These are phyloP conservation scores for Ascosphaera pollenicola DNA, from an alignment of 2,329 filamentous ascomycete species.

Conservation along the genomic window DNA sequence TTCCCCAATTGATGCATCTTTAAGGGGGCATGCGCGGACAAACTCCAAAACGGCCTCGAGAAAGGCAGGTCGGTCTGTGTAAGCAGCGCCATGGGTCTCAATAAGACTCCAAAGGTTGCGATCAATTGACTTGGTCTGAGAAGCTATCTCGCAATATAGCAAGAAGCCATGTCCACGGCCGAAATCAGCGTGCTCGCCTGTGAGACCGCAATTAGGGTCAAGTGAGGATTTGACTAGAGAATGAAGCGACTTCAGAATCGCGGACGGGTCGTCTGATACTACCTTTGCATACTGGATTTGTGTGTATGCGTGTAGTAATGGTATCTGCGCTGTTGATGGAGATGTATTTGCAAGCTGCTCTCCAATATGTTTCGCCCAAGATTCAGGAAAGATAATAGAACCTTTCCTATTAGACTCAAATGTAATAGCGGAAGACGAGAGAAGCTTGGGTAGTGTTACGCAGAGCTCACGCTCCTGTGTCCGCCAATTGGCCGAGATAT, in stretches of 20 bases:
- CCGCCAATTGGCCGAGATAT: conserved; percentile 51
- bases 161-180: conserved; percentile 55
- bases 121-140: conserved; percentile 35
- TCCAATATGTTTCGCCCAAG: conserved; percentile 52
- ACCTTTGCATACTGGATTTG: conserved; percentile 38
- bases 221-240: conserved; percentile 44
- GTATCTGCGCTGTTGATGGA: conserved; percentile 33
- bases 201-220: conserved; percentile 34
- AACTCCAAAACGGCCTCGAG: conserved; percentile 38
- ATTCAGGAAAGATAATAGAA: conserved; percentile 18
- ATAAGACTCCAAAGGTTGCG: conserved; percentile 41
- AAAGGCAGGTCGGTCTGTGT: conserved; percentile 43
- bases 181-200: conserved; percentile 45
- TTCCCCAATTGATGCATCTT: conserved; percentile 22
- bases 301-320: conserved; percentile 45
- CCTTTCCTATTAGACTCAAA: conserved; percentile 19
- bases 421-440: conserved; percentile 27
- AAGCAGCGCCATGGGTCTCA: conserved; percentile 41
- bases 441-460: conserved; percentile 42
- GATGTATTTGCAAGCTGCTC: conserved; percentile 36
- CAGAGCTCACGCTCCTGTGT: conserved; percentile 46
- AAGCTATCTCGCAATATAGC: conserved; percentile 45
- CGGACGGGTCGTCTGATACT: conserved; percentile 36
- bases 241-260: conserved; percentile 42
- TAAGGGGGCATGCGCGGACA: conserved; percentile 11